These are phyloP conservation scores for Dalechampia spathulata DNA, from an alignment of 441 rosid genomes.

Conservation along the genomic window DNA sequence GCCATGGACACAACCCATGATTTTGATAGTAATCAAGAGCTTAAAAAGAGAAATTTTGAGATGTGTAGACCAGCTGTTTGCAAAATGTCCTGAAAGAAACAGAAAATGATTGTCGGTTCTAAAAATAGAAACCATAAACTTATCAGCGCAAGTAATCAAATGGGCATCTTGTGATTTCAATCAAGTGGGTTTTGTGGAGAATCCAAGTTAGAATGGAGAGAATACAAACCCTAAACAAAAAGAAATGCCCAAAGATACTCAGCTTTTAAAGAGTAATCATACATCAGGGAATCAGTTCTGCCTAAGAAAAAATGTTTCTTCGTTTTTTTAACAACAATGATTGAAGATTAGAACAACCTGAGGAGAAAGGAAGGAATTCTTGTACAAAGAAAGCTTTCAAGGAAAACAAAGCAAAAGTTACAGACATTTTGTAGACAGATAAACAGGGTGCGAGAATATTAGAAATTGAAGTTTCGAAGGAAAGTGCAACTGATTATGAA, in stretches of 20 bases:
- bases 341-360: conserved; percentile 10
- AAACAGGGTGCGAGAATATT: too few relatives aligned
- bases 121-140: neutral
- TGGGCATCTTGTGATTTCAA: conserved; percentile 18
- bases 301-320: too few relatives aligned
- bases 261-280: neutral
- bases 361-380: conserved; percentile 9
- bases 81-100: conserved; percentile 19
- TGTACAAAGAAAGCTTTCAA: too few relatives aligned
- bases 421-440: too few relatives aligned
- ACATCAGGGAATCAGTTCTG: too few relatives aligned
- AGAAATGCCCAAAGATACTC: neutral
- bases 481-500: too few relatives aligned
- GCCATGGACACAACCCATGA: conserved; percentile 86
- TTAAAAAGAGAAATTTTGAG: conserved; percentile 1
- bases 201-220: conserved; percentile 11
- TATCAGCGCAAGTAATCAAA: conserved; percentile 14
- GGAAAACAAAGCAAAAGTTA: too few relatives aligned
- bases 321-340: neutral
- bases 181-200: conserved; percentile 23
- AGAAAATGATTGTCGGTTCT: neutral
- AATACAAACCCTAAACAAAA: conserved; percentile 16
- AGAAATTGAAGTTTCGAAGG: too few relatives aligned
- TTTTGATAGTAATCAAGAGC: conserved; percentile 3
- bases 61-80: conserved; percentile 16